Evolutionary conservation across 2,329 filamentous ascomycete species (phyloP), one percentile per base, ranked within the genome.

Genomic region (Boeremia lycopersici): DNA sequence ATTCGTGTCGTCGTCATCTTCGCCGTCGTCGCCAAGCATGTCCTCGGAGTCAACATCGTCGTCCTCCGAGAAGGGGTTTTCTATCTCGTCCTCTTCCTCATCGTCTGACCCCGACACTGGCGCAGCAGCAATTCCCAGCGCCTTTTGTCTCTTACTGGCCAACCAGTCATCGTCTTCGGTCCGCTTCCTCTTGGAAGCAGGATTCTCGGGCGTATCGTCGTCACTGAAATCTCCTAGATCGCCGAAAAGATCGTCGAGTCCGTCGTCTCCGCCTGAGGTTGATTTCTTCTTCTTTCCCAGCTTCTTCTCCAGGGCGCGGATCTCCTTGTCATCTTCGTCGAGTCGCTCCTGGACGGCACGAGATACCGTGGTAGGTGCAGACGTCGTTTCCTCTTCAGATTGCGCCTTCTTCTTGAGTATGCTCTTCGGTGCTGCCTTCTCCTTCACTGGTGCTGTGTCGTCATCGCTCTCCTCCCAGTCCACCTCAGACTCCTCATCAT

Each of bases 261-360:
- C 93, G 69, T 97, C 93, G 6, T 96, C 90, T 17, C 89, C 88
- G 7, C 46, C 46, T 23, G 35, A 35, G 5, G 91, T 74, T 29
- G 84, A 87, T 45, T 69, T 70, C 68, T 91, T 96, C 56, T 88
- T 89, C 30, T 97, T 82, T 0, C 95, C 93, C 3, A 99, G 78
- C 68, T 90, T 96, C 73, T 88, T 92, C 77, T 99, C 95, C 29
- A 97, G 79, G 2, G 87, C 87, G 17, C 89, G 88, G 63, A 99
- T 98, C 64, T 96, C 91, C 2, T 87, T 90, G 68, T 98, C 92
- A 54, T 99, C 93, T 57, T 90, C 81, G 0, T 85, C 87, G 4
- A 97, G 78, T 63, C 59, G 66, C 17, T 87, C 83, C 68, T 82
- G 85, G n/a, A 86, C 78, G 19, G 66, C 70, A 45, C 71, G 69